phyloP scores from a whole-genome alignment of 352 stramenopile species.

The Phytopythium cucurbitacearum region DNA sequence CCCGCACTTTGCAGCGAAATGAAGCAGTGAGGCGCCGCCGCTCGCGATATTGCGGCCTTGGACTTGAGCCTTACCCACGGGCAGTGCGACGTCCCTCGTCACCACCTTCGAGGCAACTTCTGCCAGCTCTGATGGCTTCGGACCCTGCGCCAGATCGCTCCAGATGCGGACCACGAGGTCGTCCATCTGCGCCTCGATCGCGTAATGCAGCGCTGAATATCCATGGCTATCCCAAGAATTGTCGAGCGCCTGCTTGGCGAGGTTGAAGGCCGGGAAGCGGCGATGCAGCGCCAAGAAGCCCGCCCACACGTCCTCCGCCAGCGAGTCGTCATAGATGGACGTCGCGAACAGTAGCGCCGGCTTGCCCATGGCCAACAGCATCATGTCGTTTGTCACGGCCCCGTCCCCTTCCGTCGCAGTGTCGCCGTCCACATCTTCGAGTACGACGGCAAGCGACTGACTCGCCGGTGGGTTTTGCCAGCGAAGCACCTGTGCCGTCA shows the following conservation, averaged over 20 bases:
- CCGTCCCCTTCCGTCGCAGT: not conserved
- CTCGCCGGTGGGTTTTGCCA: constrained; percentile 33
- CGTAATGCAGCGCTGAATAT: constrained; percentile 72
- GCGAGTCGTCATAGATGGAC: constrained; percentile 84
- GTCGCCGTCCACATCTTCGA: constrained; percentile 10
- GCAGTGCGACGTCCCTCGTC: constrained; percentile 67
- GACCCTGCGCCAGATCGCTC: constrained; percentile 15
- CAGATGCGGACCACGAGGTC: constrained; percentile 36
- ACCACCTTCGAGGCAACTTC: constrained; percentile 19
- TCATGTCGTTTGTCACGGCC: constrained; percentile 16
- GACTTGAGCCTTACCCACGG: constrained; percentile 49
- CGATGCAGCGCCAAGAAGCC: constrained; percentile 47
- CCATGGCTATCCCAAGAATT: constrained; percentile 66
- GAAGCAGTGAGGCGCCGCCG: constrained; percentile 65
- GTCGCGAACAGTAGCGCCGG: constrained; percentile 71
- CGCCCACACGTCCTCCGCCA: constrained; percentile 57
- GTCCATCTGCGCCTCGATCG: constrained; percentile 66
- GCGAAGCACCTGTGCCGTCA: constrained; percentile 40
- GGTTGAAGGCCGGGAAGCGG: constrained; percentile 25
- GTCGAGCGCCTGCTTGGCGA: constrained; percentile 63
- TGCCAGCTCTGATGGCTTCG: constrained; percentile 1
- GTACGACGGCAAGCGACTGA: constrained; percentile 31
- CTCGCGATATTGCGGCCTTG: constrained; percentile 69
- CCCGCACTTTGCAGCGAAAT: constrained; percentile 61
- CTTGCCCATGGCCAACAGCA: constrained; percentile 73